These are phyloP conservation scores for Prunus persica DNA, from an alignment of 306 rosid species.

Conservation along the genomic window DNA sequence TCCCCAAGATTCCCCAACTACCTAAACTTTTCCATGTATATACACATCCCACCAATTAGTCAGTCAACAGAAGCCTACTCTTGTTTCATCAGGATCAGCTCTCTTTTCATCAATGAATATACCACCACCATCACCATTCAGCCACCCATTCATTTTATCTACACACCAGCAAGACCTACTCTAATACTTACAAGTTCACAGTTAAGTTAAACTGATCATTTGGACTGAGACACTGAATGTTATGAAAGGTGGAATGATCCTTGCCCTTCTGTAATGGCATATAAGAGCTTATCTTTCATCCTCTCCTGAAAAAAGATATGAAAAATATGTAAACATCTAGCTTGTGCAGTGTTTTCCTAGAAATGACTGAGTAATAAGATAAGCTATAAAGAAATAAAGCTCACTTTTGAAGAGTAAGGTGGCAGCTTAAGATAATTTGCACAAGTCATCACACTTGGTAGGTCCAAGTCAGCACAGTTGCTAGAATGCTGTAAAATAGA, in stretches of 20 bases:
- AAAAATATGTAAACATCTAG: background rate
- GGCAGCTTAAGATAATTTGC: slow-evolving; percentile 98
- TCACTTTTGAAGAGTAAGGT: slow-evolving; percentile 87
- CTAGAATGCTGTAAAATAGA: slow-evolving; percentile 62
- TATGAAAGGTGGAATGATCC: slow-evolving; percentile 98
- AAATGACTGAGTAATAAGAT: background rate
- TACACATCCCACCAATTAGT: slow-evolving; percentile 54
- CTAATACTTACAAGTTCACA: slow-evolving; percentile 72
- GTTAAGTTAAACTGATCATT: slow-evolving; percentile 20
- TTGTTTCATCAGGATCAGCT: slow-evolving; percentile 37
- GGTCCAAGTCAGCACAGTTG: slow-evolving; percentile 65
- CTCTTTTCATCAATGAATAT: slow-evolving; percentile 30
- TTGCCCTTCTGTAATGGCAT: slow-evolving; percentile 94
- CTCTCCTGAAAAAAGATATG: slow-evolving; percentile 56
- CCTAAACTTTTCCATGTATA: slow-evolving; percentile 44
- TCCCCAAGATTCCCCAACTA: slow-evolving; percentile 25
- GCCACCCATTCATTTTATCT: slow-evolving; percentile 38
- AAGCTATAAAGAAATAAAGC: slow-evolving; percentile 16
- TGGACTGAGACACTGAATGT: slow-evolving; percentile 18
- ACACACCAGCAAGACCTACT: slow-evolving; percentile 48
- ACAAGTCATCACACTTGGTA: slow-evolving; percentile 99
- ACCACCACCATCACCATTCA: slow-evolving; percentile 24
- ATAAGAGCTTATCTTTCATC: slow-evolving; percentile 87
- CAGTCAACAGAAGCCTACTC: slow-evolving; percentile 49
- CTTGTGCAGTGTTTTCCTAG: background rate